A percentile compares a stretch with the other conserved stretches of the same genome.
These are phyloP conservation scores for Fusarium sp. DNA, from an alignment of 2,329 filamentous ascomycete genomes.

Conservation along the genomic window DNA sequence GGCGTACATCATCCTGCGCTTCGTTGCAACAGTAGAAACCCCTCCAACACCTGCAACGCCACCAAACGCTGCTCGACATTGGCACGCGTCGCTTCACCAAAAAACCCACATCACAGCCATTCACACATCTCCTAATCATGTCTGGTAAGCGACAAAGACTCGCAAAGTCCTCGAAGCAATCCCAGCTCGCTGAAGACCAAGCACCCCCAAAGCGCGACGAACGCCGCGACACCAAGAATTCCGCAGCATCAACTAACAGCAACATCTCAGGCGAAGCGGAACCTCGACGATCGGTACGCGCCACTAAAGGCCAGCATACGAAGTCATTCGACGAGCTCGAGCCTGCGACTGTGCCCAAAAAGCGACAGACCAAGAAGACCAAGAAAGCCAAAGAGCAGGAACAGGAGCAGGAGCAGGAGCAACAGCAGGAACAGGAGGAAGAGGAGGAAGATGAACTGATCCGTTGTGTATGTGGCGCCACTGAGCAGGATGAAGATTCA, in stretches of 20 bases:
- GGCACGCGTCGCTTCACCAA: conserved; percentile 24
- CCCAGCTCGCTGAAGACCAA: conserved; percentile 20
- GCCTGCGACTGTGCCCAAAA: conserved; percentile 65
- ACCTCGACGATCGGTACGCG: conserved; percentile 92
- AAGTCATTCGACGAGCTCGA: conserved; percentile 87
- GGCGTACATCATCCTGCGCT: conserved; percentile 42
- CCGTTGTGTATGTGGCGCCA: conserved; percentile 91
- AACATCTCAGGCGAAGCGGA: conserved; percentile 67
- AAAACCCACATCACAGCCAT: conserved; percentile 7
- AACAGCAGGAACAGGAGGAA: conserved; percentile 64
- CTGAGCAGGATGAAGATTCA: conserved; percentile 85
- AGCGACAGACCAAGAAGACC: conserved; percentile 61
- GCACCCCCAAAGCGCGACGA: conserved; percentile 21
- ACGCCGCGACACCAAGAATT: conserved; percentile 19
- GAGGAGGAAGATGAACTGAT: conserved; percentile 77
- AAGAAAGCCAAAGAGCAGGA: conserved; percentile 68
- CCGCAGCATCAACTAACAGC: conserved; percentile 39
- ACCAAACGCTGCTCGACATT: conserved; percentile 21
- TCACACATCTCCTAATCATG: conserved; percentile 44
- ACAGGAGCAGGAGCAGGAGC: conserved; percentile 59
- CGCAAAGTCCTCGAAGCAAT: conserved; percentile 31
- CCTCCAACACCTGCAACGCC: conserved; percentile 31
- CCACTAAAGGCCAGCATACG: conserved; percentile 95
- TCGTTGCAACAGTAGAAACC: conserved; percentile 49
- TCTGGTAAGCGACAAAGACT: conserved; percentile 53